These are phyloP conservation scores for Cryptosporidium ryanae DNA, from an alignment of 169 alveolate species.

Conservation along the genomic window DNA sequence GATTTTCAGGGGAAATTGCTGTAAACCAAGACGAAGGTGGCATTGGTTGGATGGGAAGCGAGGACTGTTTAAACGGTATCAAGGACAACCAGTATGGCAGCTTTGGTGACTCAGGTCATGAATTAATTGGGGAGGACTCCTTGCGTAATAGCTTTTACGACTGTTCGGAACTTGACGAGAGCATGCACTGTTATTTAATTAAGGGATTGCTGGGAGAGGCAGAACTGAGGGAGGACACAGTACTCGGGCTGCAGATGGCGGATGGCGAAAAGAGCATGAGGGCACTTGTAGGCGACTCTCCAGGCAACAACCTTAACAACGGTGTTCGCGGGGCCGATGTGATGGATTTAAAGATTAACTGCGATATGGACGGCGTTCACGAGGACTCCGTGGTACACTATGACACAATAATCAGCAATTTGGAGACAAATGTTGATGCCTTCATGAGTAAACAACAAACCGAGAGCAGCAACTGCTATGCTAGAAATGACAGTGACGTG, in stretches of 20 bases:
- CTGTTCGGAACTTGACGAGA: conserved; percentile 58
- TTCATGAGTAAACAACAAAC: too few species aligned
- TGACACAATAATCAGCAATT: too few species aligned
- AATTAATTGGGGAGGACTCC: conserved; percentile 1
- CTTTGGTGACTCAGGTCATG: not conserved
- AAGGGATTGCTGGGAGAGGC: conserved; percentile 52
- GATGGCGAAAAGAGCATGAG: too few species aligned
- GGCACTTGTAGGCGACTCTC: too few species aligned
- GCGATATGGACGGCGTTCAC: too few species aligned
- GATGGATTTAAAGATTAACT: not conserved
- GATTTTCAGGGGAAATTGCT: conserved; percentile 28
- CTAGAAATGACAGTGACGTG: too few species aligned
- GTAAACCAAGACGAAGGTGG: conserved; percentile 18
- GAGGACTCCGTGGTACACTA: too few species aligned
- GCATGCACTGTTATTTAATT: conserved; percentile 33
- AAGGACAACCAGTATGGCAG: conserved; percentile 9
- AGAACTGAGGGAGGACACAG: not conserved
- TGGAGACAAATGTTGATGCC: too few species aligned
- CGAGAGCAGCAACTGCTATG: too few species aligned
- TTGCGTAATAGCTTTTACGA: conserved; percentile 42
- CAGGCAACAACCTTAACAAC: too few species aligned
- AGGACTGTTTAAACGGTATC: conserved; percentile 19
- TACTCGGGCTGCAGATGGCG: too few species aligned
- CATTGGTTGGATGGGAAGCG: conserved; percentile 47
- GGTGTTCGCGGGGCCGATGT: too few species aligned